These are phyloP conservation scores for Coelastrella sp. DNA, from an alignment of 139 green algal genomes.

Conservation along the genomic window DNA sequence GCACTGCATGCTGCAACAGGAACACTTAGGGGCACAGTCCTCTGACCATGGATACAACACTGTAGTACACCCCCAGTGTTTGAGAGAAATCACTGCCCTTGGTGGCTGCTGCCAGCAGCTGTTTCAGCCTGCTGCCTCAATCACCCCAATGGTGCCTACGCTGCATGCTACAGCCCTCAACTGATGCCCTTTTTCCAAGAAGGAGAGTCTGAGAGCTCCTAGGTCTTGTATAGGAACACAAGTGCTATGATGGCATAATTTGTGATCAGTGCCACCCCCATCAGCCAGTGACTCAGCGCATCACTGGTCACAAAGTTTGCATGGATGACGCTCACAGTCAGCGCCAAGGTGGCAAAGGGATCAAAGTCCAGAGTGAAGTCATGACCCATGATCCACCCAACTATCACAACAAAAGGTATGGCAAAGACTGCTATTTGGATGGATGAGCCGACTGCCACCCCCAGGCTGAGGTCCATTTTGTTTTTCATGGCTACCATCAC, in stretches of 20 bases:
- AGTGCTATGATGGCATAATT: conserved; percentile 70
- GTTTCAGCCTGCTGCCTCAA: too few relatives aligned
- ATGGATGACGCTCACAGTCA: conserved; percentile 78
- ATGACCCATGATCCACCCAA: conserved; percentile 79
- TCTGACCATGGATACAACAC: too few relatives aligned
- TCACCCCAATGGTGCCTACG: neutral
- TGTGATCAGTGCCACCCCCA: conserved; percentile 57
- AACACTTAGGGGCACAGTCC: too few relatives aligned
- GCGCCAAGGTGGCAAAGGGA: conserved; percentile 58
- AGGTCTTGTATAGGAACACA: conserved; percentile 52
- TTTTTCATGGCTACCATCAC: conserved; percentile 88
- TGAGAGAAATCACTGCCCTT: too few relatives aligned
- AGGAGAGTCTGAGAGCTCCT: neutral
- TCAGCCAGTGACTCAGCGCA: conserved; percentile 81
- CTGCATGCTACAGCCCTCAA: neutral
- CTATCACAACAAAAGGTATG: conserved; percentile 80
- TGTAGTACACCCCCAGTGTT: too few relatives aligned
- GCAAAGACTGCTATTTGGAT: conserved; percentile 93
- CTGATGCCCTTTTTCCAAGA: neutral
- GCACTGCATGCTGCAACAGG: too few relatives aligned
- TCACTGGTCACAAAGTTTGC: conserved; percentile 83
- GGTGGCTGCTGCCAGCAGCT: too few relatives aligned
- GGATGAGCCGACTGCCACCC: conserved; percentile 81
- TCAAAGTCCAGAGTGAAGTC: conserved; percentile 85
- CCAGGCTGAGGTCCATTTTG: conserved; percentile 89